Evolutionary conservation across 1,139 yeast species (phyloP).

Genomic region (Saccharomyces hybrid): DNA sequence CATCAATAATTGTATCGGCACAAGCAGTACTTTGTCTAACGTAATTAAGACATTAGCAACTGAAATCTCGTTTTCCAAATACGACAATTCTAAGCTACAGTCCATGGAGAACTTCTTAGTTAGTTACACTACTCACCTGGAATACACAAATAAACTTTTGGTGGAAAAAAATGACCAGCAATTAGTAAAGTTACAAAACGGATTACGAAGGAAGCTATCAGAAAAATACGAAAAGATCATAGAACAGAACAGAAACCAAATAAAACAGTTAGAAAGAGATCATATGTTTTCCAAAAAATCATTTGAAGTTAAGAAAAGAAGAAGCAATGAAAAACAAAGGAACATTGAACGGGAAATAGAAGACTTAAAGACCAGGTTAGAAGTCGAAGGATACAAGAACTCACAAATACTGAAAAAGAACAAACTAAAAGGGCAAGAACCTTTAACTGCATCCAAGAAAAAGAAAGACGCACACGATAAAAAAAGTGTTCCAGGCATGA

Average conservation of each 20-base stretch:
- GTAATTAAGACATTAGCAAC: constrained; percentile 38
- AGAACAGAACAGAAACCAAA: constrained; percentile 15
- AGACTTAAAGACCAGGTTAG: constrained; percentile 23
- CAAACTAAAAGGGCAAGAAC: neutral
- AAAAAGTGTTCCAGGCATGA: neutral
- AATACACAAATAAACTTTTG: constrained; percentile 14
- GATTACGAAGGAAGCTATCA: constrained; percentile 12
- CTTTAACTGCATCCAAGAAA: neutral
- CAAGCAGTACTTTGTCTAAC: constrained; percentile 44
- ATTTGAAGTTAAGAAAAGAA: constrained; percentile 11
- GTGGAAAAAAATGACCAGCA: constrained; percentile 16
- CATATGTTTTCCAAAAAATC: constrained; percentile 13
- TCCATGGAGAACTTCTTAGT: constrained; percentile 35
- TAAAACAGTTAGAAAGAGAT: constrained; percentile 22
- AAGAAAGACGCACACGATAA: neutral
- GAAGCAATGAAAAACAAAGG: constrained; percentile 18
- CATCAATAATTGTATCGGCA: constrained; percentile 50
- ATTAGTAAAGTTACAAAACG: constrained; percentile 13
- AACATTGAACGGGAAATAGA: constrained; percentile 22
- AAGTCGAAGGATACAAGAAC: constrained; percentile 22
- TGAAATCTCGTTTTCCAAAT: constrained; percentile 38
- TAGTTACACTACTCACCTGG: constrained; percentile 15
- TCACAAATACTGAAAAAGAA: constrained; percentile 15
- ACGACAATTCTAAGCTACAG: constrained; percentile 37
- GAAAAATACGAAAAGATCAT: constrained; percentile 15